Evolutionary conservation across 352 stramenopile species (phyloP).

Genomic region (Phytophthora megakarya): DNA sequence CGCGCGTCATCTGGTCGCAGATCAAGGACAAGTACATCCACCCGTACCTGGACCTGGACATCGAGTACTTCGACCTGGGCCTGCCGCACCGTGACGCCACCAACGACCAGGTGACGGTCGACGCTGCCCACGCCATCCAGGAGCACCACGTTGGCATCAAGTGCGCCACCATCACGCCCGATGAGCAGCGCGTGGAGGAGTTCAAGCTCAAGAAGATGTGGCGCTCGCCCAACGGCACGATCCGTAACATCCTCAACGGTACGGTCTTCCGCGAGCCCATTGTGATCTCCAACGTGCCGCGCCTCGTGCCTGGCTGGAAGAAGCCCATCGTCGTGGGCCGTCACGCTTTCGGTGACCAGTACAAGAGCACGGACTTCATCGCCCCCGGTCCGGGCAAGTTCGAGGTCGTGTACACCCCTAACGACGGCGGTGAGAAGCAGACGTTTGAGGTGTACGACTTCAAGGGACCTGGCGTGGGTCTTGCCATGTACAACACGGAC

Average conservation of each 20-base stretch:
- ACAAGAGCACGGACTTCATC: slow-evolving; percentile 81
- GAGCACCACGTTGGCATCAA: slow-evolving; percentile 80
- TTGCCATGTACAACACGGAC: slow-evolving; percentile 88
- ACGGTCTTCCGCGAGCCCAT: slow-evolving; percentile 87
- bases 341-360: slow-evolving; percentile 83
- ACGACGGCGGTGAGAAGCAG: slow-evolving; percentile 50
- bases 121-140: slow-evolving; percentile 75
- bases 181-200: slow-evolving; percentile 80
- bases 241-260: slow-evolving; percentile 83
- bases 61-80: slow-evolving; percentile 83
- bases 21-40: slow-evolving; percentile 80
- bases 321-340: slow-evolving; percentile 80
- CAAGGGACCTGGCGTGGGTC: slow-evolving; percentile 54
- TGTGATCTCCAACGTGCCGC: slow-evolving; percentile 79
- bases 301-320: slow-evolving; percentile 77
- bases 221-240: slow-evolving; percentile 75
- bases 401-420: slow-evolving; percentile 69
- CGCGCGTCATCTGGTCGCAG: slow-evolving; percentile 83
- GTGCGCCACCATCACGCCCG: slow-evolving; percentile 85
- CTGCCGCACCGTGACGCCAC: slow-evolving; percentile 76
- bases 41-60: slow-evolving; percentile 78
- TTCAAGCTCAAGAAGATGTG: slow-evolving; percentile 80
- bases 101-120: slow-evolving; percentile 80
- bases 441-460: slow-evolving; percentile 77
- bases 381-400: slow-evolving; percentile 71